Conservation (phyloP, 306 rosid genomes). For the Fragaria iinumae region DNA sequence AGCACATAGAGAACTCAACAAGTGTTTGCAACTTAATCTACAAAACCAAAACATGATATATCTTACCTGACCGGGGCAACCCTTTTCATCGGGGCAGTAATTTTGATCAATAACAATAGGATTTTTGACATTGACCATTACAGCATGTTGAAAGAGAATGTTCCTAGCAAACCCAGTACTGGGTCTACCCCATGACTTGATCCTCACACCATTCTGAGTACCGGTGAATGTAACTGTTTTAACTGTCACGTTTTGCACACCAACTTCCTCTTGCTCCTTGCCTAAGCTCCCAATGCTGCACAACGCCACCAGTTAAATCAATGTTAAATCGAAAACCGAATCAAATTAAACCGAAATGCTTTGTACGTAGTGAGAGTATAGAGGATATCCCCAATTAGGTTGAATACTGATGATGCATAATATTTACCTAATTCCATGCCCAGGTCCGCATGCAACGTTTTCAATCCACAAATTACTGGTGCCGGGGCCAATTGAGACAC, state of each 20-base stretch:
- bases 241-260: constrained; percentile 57
- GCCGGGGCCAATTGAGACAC: constrained; percentile 64
- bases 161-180: constrained; percentile 46
- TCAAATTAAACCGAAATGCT: neutral
- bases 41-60: too few species aligned
- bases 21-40: too few species aligned
- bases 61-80: constrained; percentile 43
- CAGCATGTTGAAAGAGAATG: constrained; percentile 37
- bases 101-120: constrained; percentile 55
- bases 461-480: constrained; percentile 50
- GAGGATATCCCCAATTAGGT: neutral
- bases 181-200: constrained; percentile 60
- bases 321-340: neutral
- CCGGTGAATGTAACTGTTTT: constrained; percentile 26
- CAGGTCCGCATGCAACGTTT: constrained; percentile 53
- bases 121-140: constrained; percentile 38
- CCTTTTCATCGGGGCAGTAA: constrained; percentile 39
- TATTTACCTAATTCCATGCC: constrained; percentile 56
- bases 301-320: neutral
- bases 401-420: neutral
- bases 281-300: constrained; percentile 57
- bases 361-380: neutral
- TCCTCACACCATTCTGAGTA: constrained; percentile 53
- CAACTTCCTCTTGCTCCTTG: constrained; percentile 34
- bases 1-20: too few species aligned